Base-by-base conservation (phyloP, 371 early-diverging fungal species). In the Syncephalastrum monosporum region DNA sequence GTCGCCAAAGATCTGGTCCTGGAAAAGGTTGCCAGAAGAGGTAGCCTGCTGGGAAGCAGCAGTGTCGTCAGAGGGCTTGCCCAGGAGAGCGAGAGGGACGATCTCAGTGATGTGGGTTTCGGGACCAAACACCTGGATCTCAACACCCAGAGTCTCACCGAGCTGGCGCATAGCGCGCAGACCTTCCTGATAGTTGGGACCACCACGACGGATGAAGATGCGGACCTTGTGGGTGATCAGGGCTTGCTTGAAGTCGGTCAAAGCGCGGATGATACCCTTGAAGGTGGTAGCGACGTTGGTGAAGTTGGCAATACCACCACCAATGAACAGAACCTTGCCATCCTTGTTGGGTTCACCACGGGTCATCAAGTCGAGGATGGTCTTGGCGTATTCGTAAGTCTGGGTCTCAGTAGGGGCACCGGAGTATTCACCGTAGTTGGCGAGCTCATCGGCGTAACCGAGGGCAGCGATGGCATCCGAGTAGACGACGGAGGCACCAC, bases 281-380 rank as follows among this genome's bases (percentile, higher is more conserved):
- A 98, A 98, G 23, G 98, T 98, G 51, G 95, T 85, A 17, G 97
- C 96, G 17, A 98, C 98, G 75, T 98, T 97, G 75, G 98, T 98
- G 63, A 98, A 98, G 89, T 98, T 98, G 78, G 98, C 98, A 68
- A 98, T 98, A 75, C 98, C 98, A 69, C 98, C 98, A 68, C 98
- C 98, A 67, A 98, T 94, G 75, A 98, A 92, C 53, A 98, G 80
- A 56, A 95, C 83, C 75, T 98, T 98, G 69, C 97, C 96, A 25
- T 93, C 86, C 53, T 92, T 85, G 67, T 94, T 85, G 45, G 76
- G 82, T 7, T 77, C 67, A 55, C 89, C 89, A 53, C 96, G 94
- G 13, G 97, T 97, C 98, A 98, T 98, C 53, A 98, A 81, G 64
- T 97, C 97, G 50, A 98, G 75, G 55, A 98, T 92, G 53, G 97